Conservation (phyloP, 768 basidiomycete genomes). For the Amanita pallidorosea region DNA sequence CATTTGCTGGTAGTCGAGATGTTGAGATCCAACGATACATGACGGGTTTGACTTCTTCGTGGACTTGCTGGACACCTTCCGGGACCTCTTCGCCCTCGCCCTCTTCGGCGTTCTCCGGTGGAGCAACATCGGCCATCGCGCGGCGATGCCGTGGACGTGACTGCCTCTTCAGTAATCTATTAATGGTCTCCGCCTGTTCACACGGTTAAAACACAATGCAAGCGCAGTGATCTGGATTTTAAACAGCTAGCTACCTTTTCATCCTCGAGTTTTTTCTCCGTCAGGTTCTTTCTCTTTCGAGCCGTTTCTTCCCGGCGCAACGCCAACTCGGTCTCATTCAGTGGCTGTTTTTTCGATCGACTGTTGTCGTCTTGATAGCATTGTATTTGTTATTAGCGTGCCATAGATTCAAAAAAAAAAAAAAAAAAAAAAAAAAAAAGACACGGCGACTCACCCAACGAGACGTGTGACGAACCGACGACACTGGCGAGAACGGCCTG, state of each 20-base stretch:
- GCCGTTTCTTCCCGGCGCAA: constrained; percentile 73
- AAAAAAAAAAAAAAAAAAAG: background rate
- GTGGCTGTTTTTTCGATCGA: constrained; percentile 48
- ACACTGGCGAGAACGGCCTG: constrained; percentile 67
- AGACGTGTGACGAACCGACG: constrained; percentile 58
- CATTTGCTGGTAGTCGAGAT: constrained; percentile 19
- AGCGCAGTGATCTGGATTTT: background rate
- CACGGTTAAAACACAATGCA: background rate
- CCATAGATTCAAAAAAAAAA: too few relatives aligned
- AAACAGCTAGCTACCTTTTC: constrained; percentile 48
- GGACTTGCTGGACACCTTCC: constrained; percentile 22
- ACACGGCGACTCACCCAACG: constrained; percentile 31
- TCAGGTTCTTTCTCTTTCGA: constrained; percentile 68
- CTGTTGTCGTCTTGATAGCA: constrained; percentile 11
- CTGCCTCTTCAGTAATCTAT: constrained; percentile 80
- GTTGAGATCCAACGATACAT: constrained; percentile 72
- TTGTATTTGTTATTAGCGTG: background rate
- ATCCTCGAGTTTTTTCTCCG: constrained; percentile 77
- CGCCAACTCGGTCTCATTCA: constrained; percentile 66
- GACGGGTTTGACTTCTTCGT: constrained; percentile 29
- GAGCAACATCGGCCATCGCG: constrained; percentile 29
- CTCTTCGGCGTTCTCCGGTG: constrained; percentile 25
- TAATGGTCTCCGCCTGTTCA: constrained; percentile 73
- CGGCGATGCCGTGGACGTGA: constrained; percentile 56
- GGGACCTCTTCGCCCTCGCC: constrained; percentile 26